Evolutionary conservation across 2,329 filamentous ascomycete species (phyloP).

Genomic region (Lasiodiplodia sp.): DNA sequence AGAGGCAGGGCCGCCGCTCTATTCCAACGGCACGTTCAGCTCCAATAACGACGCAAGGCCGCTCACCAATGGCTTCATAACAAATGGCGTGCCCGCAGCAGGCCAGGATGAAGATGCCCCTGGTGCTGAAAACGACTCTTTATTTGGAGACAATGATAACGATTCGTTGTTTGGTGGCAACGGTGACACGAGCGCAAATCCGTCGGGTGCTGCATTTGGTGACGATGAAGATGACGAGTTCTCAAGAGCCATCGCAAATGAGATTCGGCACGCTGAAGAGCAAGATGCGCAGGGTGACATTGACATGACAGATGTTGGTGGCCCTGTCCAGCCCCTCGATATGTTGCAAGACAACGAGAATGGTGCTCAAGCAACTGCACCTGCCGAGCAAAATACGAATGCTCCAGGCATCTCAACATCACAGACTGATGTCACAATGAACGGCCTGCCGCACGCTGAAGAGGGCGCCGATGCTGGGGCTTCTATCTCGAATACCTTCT

Average conservation of each 20-base stretch:
- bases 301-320: constrained; percentile 55
- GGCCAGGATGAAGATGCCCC: constrained; percentile 61
- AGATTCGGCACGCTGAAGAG: constrained; percentile 53
- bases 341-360: constrained; percentile 15
- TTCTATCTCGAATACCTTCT: constrained; percentile 24
- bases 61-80: constrained; percentile 61
- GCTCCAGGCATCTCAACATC: background rate
- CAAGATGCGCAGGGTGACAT: constrained; percentile 51
- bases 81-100: constrained; percentile 45
- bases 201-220: constrained; percentile 64
- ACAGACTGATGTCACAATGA: constrained; percentile 10
- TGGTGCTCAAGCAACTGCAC: background rate
- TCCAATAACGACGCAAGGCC: constrained; percentile 74
- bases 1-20: constrained; percentile 65
- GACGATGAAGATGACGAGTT: constrained; percentile 88
- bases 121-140: constrained; percentile 75
- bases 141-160: constrained; percentile 77
- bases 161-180: constrained; percentile 91
- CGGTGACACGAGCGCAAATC: constrained; percentile 55
- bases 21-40: constrained; percentile 72
- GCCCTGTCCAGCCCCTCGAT: constrained; percentile 49
- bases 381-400: background rate
- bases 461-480: constrained; percentile 42
- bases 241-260: constrained; percentile 71
- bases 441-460: constrained; percentile 62